These are phyloP conservation scores for Coccinonectria pachysandricola DNA, from an alignment of 2,329 filamentous ascomycete species.

Conservation along the genomic window DNA sequence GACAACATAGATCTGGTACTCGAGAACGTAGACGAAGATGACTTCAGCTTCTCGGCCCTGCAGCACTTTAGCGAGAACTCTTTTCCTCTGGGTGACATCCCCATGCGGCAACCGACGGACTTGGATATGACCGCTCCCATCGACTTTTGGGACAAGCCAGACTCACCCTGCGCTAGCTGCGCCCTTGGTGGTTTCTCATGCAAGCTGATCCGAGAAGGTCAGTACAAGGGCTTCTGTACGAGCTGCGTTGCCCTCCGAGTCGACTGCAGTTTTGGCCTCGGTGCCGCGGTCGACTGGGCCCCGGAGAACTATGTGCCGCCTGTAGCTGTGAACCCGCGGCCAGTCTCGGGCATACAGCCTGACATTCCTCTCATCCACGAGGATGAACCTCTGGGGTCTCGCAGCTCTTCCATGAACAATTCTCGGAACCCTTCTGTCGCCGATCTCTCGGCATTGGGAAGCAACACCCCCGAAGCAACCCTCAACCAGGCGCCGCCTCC, in stretches of 20 bases:
- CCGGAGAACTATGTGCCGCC: slow-evolving; percentile 22
- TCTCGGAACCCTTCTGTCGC: slow-evolving; percentile 17
- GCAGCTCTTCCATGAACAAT: slow-evolving; percentile 14
- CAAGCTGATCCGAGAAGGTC: slow-evolving; percentile 50
- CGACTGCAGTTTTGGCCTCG: slow-evolving; percentile 45
- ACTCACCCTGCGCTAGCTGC: slow-evolving; percentile 43
- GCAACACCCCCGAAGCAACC: slow-evolving; percentile 10
- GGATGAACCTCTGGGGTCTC: slow-evolving; percentile 15
- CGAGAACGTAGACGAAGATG: slow-evolving; percentile 46
- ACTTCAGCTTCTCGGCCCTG: slow-evolving; percentile 49
- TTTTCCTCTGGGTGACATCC: slow-evolving; percentile 20
- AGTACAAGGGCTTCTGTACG: slow-evolving; percentile 50
- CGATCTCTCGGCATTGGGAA: slow-evolving; percentile 19
- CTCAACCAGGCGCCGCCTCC: slow-evolving; percentile 19
- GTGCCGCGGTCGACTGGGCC: slow-evolving; percentile 22
- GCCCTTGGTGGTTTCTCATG: slow-evolving; percentile 43
- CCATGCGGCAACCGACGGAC: slow-evolving; percentile 21
- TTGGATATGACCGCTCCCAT: slow-evolving; percentile 17
- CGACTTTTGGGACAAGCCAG: slow-evolving; percentile 31
- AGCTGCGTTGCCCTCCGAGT: slow-evolving; percentile 50
- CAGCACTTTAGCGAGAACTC: slow-evolving; percentile 42
- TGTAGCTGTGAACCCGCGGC: slow-evolving; percentile 38
- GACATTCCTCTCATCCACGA: slow-evolving; percentile 23
- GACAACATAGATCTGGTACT: slow-evolving; percentile 43
- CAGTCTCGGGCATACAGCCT: slow-evolving; percentile 34